Evolutionary conservation across 2,329 filamentous ascomycete genomes (phyloP).

Genomic region (Colletotrichum musicola): DNA sequence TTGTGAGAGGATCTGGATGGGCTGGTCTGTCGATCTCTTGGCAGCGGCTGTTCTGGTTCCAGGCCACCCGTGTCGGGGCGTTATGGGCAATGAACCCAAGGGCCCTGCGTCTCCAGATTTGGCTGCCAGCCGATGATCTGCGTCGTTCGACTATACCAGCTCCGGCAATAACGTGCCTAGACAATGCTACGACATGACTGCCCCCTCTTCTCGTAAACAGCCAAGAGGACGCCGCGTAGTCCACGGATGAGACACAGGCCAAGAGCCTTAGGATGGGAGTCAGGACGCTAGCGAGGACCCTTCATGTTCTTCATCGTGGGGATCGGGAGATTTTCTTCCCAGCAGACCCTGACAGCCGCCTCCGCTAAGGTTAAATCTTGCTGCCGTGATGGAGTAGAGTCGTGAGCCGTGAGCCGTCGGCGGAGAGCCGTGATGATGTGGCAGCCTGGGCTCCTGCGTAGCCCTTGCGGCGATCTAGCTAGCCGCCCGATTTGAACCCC

Average conservation of each 20-base stretch:
- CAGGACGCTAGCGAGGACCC: not conserved
- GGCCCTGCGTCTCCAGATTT: constrained; percentile 9
- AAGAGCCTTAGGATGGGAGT: not conserved
- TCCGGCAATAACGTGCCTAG: not conserved
- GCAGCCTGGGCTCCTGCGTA: not conserved
- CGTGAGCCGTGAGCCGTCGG: constrained; percentile 12
- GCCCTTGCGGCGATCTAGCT: constrained; percentile 33
- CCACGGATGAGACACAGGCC: not conserved
- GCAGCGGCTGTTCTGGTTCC: not conserved
- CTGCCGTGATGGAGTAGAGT: constrained; percentile 12
- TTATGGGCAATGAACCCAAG: constrained; percentile 18
- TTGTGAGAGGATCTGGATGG: not conserved
- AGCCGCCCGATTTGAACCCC: constrained; percentile 13
- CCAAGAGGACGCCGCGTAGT: constrained; percentile 11
- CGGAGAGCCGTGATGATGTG: not conserved
- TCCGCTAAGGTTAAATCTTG: constrained; percentile 23
- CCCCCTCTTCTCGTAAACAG: not conserved
- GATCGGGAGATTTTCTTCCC: constrained; percentile 3
- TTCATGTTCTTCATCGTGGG: constrained; percentile 2
- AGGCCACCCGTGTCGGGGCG: constrained; percentile 1
- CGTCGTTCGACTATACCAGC: not conserved
- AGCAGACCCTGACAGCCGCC: not conserved
- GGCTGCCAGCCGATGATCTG: constrained; percentile 21
- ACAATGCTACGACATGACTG: constrained; percentile 1
- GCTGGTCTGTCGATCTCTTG: constrained; percentile 16